Evolutionary conservation across 2,329 filamentous ascomycete genomes (phyloP).

Genomic region (Helminthosporium solani): DNA sequence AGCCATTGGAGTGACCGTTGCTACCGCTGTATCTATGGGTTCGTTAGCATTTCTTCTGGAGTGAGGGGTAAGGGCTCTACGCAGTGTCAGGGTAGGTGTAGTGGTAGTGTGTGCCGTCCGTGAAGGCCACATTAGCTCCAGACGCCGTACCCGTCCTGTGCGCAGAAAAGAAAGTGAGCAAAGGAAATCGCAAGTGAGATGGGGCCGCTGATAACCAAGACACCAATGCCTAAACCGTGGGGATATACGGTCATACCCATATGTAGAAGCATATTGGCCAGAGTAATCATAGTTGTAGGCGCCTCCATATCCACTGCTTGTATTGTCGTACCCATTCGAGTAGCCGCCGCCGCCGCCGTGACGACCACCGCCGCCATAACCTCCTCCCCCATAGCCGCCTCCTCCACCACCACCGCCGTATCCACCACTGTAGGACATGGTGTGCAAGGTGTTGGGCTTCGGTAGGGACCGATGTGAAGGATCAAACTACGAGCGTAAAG

Average conservation of each 20-base stretch:
- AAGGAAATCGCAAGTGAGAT: conserved; percentile 30
- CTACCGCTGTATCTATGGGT: conserved; percentile 27
- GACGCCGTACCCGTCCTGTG: conserved; percentile 29
- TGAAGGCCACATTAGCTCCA: conserved; percentile 10
- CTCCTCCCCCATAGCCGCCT: conserved; percentile 38
- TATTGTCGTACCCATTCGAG: conserved; percentile 55
- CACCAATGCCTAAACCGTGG: conserved; percentile 44
- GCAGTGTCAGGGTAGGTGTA: conserved; percentile 23
- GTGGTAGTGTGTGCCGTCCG: conserved; percentile 15
- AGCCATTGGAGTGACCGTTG: conserved; percentile 31
- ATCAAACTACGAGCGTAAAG: conserved; percentile 26
- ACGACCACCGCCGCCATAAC: conserved; percentile 27
- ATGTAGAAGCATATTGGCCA: conserved; percentile 44
- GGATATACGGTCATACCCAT: conserved; percentile 46
- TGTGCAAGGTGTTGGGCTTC: conserved; percentile 34
- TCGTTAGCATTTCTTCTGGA: conserved; percentile 23
- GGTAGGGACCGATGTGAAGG: conserved; percentile 35
- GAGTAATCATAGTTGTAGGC: conserved; percentile 52
- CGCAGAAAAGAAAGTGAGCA: conserved; percentile 29
- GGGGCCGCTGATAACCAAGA: conserved; percentile 34
- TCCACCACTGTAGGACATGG: conserved; percentile 68
- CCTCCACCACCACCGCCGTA: conserved; percentile 30
- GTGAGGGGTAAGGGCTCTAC: conserved; percentile 27
- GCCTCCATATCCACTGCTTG: conserved; percentile 47
- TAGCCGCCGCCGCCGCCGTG: conserved; percentile 45